Conservation (phyloP, 169 alveolate species). For the Sarcocystis neurona region DNA sequence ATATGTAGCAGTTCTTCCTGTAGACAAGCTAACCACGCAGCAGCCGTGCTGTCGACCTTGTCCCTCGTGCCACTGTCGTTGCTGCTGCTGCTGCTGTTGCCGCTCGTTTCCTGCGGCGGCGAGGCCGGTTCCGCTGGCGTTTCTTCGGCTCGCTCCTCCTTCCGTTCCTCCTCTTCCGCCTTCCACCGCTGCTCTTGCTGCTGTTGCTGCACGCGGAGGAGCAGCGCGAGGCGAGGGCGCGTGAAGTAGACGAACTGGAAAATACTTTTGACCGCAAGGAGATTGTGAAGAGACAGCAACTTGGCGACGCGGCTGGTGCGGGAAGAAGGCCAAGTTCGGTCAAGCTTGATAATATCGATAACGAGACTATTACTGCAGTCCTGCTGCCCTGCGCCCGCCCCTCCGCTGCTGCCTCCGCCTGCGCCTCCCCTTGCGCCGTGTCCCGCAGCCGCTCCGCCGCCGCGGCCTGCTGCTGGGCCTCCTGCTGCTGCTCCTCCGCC, state of each 20-base stretch:
- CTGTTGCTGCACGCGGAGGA: background rate
- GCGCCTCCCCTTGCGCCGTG: too few relatives aligned
- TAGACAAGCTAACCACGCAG: background rate
- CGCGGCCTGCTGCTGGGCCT: too few relatives aligned
- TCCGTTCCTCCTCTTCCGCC: background rate
- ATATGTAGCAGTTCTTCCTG: background rate
- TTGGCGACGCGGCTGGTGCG: conserved; percentile 14
- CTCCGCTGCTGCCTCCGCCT: conserved; percentile 2
- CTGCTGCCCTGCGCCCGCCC: background rate
- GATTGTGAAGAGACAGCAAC: conserved; percentile 38
- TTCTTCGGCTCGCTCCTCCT: background rate
- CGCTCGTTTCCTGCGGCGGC: background rate
- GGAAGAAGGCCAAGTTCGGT: conserved; percentile 22
- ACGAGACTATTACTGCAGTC: conserved; percentile 14
- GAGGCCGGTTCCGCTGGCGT: background rate
- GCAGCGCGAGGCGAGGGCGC: background rate
- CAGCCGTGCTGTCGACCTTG: background rate
- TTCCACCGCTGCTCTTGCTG: background rate
- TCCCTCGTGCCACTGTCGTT: too few relatives aligned
- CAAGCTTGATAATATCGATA: conserved; percentile 5
- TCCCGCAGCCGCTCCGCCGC: too few relatives aligned
- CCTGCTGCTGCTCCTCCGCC: background rate
- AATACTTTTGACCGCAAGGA: conserved; percentile 2
- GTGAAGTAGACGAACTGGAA: background rate
- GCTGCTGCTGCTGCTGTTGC: too few relatives aligned